Conservation (phyloP, 2,329 filamentous ascomycete species). For the Penicillium sumatraense region DNA sequence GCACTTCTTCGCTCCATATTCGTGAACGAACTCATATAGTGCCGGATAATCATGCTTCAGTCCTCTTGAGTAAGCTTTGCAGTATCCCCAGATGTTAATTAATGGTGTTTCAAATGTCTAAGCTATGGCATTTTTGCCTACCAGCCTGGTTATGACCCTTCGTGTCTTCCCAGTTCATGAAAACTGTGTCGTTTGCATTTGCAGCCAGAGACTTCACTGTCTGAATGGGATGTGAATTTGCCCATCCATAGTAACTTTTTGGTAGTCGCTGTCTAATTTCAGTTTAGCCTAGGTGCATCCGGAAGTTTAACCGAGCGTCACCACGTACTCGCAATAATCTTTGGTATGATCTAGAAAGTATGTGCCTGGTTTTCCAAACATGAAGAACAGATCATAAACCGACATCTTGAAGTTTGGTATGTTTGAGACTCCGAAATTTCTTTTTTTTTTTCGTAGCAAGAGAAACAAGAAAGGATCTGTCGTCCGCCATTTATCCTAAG, state of each 20-base stretch:
- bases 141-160: background rate
- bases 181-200: conserved; percentile 4
- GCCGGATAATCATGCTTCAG: background rate
- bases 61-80: background rate
- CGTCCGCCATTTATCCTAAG: background rate
- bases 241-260: background rate
- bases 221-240: background rate
- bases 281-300: background rate
- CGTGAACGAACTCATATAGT: background rate
- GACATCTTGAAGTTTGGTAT: conserved; percentile 1
- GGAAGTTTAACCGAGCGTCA: background rate
- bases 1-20: background rate
- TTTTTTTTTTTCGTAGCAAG: background rate
- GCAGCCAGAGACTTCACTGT: conserved; percentile 1
- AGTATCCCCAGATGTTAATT: background rate
- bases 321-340: background rate
- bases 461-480: too few relatives aligned
- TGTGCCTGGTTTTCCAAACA: conserved; percentile 6
- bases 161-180: conserved; percentile 1
- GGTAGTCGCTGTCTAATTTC: background rate
- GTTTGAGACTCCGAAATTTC: background rate
- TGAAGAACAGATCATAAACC: conserved; percentile 8
- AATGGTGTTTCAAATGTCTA: too few relatives aligned
- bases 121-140: too few relatives aligned
- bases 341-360: conserved; percentile 5